Evolutionary conservation across 768 basidiomycete species (phyloP), one percentile per base, ranked within the genome.

Genomic region (Chalciporus piperatus): DNA sequence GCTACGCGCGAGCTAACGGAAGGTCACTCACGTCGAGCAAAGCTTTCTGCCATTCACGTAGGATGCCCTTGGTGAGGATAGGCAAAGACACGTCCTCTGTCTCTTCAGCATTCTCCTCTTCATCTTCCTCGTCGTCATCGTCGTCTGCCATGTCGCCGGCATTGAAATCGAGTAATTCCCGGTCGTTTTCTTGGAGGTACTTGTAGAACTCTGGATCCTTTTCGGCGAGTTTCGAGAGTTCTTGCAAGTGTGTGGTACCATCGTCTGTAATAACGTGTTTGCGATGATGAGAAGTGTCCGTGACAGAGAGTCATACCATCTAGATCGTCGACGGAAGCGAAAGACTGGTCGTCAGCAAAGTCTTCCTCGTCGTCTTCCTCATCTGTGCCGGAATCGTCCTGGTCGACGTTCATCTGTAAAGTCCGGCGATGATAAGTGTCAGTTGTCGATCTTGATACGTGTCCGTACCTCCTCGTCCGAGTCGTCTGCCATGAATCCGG

Each of bases 151-250:
- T 76, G 20, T 62, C 70, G 47, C 75, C 60, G 1, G 78, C 72
- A 37, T 83, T 74, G 64, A 98, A 98, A 4, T 91, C 79, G 3
- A 99, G 76, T n/a, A 98, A 74, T 49, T 93, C 94, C 52, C 77
- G 75, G 70, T 99, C 97, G 64, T 99, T 94, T 71, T 98, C 92
- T 73, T 95, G 87, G 2, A 99, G 77, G 66, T 95, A 99, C 71
- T 95, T 92, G 85, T 83, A 99, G 73, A 98, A 99, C 64, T 97
- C 96, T n/a, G 96, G 96, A 68, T 99, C 96, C 67, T 92, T 93
- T 70, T 96, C 89, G 2, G 91, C 91, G 32, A 99, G 80, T 64
- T 89, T 85, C 35, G 89, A 85, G 13, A 99, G 79, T 49, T 96
- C 89, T 41, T 84, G 69, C 53, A 92, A 72, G 74, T 98, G 96